phyloP scores from a whole-genome alignment of 2,329 filamentous ascomycete species.

The Xylaria sp. region DNA sequence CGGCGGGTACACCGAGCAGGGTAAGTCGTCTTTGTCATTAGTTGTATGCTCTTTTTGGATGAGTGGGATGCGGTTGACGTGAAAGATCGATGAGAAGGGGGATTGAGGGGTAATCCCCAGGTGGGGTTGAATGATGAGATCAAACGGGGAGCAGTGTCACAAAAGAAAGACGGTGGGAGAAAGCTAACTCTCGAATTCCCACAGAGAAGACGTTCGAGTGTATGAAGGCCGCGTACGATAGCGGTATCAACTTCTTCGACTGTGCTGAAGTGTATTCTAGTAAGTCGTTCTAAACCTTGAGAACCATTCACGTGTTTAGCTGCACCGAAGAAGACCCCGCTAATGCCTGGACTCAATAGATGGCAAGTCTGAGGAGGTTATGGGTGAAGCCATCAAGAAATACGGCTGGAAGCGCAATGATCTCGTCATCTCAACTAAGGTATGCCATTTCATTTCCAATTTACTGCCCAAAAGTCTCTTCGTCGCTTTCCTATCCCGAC shows the following conservation, averaged over 20 bases:
- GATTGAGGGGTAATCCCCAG: background rate
- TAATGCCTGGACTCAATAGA: conserved; percentile 39
- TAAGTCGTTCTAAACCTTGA: conserved; percentile 13
- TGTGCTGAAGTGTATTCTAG: conserved; percentile 54
- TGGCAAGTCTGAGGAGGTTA: conserved; percentile 67
- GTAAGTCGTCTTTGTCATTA: conserved; percentile 45
- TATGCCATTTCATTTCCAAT: conserved; percentile 30
- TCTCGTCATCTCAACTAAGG: conserved; percentile 66
- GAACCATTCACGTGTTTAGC: background rate
- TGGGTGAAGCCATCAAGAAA: conserved; percentile 65
- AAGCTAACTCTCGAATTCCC: conserved; percentile 1
- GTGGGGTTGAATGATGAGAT: background rate
- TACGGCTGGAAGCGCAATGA: conserved; percentile 67
- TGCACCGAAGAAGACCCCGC: background rate
- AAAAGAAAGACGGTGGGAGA: background rate
- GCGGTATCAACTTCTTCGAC: conserved; percentile 68
- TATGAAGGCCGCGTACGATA: conserved; percentile 66
- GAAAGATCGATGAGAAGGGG: background rate
- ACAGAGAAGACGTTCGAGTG: conserved; percentile 63
- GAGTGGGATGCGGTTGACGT: background rate
- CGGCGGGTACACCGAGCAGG: conserved; percentile 72
- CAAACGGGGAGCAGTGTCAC: background rate
- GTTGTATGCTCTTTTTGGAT: background rate
- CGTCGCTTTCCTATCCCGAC: background rate
- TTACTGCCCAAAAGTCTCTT: background rate